A percentile compares a stretch with the other conserved stretches of the same genome.
Evolutionary conservation across 106 monocot genomes (phyloP).

Genomic region (Platanthera guangdongensis): DNA sequence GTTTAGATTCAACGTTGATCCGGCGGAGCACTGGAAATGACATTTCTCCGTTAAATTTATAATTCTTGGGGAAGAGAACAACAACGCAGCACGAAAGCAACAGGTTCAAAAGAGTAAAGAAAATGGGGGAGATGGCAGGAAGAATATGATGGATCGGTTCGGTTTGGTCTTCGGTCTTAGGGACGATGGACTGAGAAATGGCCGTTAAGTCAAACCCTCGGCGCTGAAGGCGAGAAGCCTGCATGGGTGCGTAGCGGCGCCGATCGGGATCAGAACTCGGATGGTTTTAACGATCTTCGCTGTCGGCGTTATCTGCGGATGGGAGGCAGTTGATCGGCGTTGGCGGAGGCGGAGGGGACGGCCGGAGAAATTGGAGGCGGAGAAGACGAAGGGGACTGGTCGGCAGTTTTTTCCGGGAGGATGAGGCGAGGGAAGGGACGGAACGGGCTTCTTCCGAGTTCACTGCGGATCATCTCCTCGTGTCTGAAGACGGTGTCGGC

Average conservation of each 20-base stretch:
- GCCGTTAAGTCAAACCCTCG: conserved; percentile 5
- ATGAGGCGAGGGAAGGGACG: conserved; percentile 30
- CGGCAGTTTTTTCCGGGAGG: conserved; percentile 6
- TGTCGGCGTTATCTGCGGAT: conserved; percentile 16
- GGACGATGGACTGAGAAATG: conserved; percentile 2
- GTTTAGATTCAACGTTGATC: not conserved
- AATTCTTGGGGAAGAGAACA: not conserved
- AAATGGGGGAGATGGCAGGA: not conserved
- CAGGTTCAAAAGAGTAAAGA: not conserved
- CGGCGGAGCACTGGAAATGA: not conserved
- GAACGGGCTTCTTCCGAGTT: conserved; percentile 79
- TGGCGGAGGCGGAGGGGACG: not conserved
- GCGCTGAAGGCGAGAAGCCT: conserved; percentile 5
- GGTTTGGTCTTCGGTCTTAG: conserved; percentile 4
- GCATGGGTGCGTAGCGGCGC: conserved; percentile 3
- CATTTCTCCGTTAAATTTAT: not conserved
- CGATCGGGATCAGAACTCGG: conserved; percentile 20
- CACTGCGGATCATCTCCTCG: conserved; percentile 84
- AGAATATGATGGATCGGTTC: conserved; percentile 13
- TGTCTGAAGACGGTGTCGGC: conserved; percentile 90
- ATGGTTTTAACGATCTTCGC: conserved; percentile 45
- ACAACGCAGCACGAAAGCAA: conserved; percentile 26
- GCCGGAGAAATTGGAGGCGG: not conserved
- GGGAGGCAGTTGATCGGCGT: conserved; percentile 15
- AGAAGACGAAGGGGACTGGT: not conserved